Percentiles rank a stretch among this genome's conserved stretches.
Evolutionary conservation across 23 red algal genomes (phyloP).

Genomic region (Rhodosorus marinus): DNA sequence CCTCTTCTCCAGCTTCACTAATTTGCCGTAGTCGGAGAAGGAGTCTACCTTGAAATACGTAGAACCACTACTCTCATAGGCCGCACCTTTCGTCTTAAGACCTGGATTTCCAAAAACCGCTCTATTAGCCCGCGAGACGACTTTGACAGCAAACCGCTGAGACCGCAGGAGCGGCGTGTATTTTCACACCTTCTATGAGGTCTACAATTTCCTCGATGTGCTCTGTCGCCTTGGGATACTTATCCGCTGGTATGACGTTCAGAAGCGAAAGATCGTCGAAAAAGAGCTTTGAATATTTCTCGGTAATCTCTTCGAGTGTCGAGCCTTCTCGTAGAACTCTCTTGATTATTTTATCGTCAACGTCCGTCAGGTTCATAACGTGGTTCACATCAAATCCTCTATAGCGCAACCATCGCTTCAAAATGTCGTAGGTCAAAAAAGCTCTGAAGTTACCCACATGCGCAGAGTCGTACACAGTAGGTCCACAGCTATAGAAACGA

Average conservation of each 20-base stretch:
- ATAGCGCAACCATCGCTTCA: constrained; percentile 65
- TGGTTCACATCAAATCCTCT: constrained; percentile 50
- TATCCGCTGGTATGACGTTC: constrained; percentile 75
- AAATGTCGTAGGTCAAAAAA: constrained; percentile 88
- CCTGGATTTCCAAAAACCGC: too few relatives aligned
- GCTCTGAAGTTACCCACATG: constrained; percentile 96
- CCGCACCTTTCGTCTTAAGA: constrained; percentile 17
- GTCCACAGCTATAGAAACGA: constrained; percentile 87
- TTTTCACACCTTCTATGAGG: too few relatives aligned
- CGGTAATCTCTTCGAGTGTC: constrained; percentile 20
- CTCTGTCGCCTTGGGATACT: constrained; percentile 74
- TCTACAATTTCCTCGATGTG: constrained; percentile 72
- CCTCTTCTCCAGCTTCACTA: constrained; percentile 29
- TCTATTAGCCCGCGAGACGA: too few relatives aligned
- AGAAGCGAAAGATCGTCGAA: constrained; percentile 70
- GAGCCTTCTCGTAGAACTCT: constrained; percentile 6
- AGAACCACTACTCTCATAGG: constrained; percentile 60
- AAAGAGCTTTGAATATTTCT: constrained; percentile 39
- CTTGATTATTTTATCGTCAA: constrained; percentile 98
- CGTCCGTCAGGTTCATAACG: constrained; percentile 92
- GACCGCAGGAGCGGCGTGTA: too few relatives aligned
- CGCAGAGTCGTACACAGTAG: constrained; percentile 94
- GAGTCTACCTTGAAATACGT: constrained; percentile 62
- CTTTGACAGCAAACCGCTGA: too few relatives aligned
- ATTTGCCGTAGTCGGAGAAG: constrained; percentile 60